Evolutionary conservation across 768 basidiomycete species (phyloP), one percentile per base, ranked within the genome.

Genomic region (Dentipellis sp.): DNA sequence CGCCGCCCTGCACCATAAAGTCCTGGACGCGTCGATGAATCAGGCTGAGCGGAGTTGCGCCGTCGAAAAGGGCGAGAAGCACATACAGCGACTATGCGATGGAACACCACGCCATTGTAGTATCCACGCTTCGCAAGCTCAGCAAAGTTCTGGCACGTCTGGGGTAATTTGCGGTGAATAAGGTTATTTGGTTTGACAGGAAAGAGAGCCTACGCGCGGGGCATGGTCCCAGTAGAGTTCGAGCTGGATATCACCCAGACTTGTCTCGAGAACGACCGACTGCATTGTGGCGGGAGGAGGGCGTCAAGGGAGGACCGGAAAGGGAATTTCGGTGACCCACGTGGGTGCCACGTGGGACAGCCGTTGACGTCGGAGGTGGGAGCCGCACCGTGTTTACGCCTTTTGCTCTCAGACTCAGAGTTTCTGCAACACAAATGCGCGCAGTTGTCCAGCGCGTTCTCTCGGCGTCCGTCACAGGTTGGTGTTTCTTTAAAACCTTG

Each of bases 1-100:
- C 94, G 42, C 94, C 95, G 29, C 82, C 85, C 74, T 99, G 95
- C 14, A 97, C 84, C 95, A 97, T 97, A 66, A 97, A 97, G 67
- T 94, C 94, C 87, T 94, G 64, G 19, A 46, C 48, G 22, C 29
- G 36, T 50, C 50, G 36, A 55, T 36, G 37, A n/a, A 47, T 48
- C 10, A 50, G 34, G 14, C 22, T 14, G 34, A 48, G 23, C 23
- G 48, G 48, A 14, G 48, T 35, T 23, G 5, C 48, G 23, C 19
- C 10, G 23, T 47, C 50, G 46, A 66, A 29, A 16, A 53, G 47
- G 10, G 53, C 29, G 22, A 22, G 52, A 39, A 23, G 19, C 2
- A 70, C 82, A 50, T 60, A 93, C 93, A 40, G 88, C 75, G 50
- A 98, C 87, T 62, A 98, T 87, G 37, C 95, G 85, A 73, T 97